phyloP scores from a whole-genome alignment of 2,329 filamentous ascomycete species.

The Monilinia fructicola region DNA sequence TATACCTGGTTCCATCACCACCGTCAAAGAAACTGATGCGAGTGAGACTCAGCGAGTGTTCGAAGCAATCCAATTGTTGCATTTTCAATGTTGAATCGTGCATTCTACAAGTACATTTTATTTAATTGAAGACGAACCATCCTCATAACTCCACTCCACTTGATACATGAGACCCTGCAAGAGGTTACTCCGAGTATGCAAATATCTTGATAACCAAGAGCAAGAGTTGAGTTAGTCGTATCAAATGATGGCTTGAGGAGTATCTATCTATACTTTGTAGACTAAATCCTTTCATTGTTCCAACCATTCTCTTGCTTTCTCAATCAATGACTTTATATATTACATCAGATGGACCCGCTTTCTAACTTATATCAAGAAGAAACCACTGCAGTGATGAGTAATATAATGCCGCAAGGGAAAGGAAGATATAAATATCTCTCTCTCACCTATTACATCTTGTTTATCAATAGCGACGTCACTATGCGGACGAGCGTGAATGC shows the following conservation, averaged over 20 bases:
- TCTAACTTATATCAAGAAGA: background rate
- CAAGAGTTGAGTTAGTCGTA: background rate
- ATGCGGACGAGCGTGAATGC: background rate
- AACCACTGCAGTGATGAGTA: background rate
- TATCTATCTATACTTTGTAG: too few relatives aligned
- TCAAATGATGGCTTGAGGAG: background rate
- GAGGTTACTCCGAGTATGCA: background rate
- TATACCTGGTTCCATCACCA: background rate
- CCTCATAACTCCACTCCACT: constrained; percentile 2
- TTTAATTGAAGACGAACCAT: background rate
- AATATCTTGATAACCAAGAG: background rate
- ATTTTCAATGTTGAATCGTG: constrained; percentile 11
- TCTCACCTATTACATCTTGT: background rate
- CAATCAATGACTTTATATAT: background rate
- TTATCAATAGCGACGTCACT: constrained; percentile 6
- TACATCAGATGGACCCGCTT: constrained; percentile 5
- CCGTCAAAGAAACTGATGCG: background rate
- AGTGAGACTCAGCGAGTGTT: background rate
- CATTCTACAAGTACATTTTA: background rate
- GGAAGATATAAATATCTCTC: background rate
- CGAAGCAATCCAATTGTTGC: constrained; percentile 7
- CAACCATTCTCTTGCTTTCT: background rate
- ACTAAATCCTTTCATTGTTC: background rate
- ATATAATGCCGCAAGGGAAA: background rate
- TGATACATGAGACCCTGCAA: background rate